Evolutionary conservation across 2,329 filamentous ascomycete genomes (phyloP), one percentile per base, ranked within the genome.

Genomic region (Stagonosporopsis tanaceti): DNA sequence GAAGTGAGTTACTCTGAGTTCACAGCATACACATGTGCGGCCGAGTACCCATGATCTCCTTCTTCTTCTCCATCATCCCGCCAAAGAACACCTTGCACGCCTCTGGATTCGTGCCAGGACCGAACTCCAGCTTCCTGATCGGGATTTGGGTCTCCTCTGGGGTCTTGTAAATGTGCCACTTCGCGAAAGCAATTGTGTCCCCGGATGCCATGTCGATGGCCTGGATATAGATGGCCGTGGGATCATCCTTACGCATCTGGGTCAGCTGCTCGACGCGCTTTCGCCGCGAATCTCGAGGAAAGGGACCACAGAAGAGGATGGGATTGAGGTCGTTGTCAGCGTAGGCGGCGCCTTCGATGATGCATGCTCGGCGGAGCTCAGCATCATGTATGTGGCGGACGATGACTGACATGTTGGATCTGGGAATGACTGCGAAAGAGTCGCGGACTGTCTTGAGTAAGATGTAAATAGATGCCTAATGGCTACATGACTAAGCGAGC

Each of bases 121-220:
- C 65, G 8, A 65, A 59, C 6, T 53, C 48, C 28, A 66, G n/a
- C 5, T 60, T 58, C 8, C 50, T 44, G 8, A 58, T 53, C 2
- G 68, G 58, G 8, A 50, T 46, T 1, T 55, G 52, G 1, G 58
- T 62, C 0, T 57, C 53, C 20, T 66, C 59, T 4, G 64, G 28
- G 0, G 68, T 68, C 8, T 63, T 52, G 54, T 69, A 71, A 11
- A 76, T 38, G 40, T 69, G 59, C 70, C 70, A 75, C 45, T 74
- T 71, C 1, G 71, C 62, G 32, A 68, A 69, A 1, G 70, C 70
- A 4, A 72, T 63, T 48, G 70, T 64, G n/a, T 70, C 60, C 7
- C 57, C 58, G 1, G 63, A 64, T 4, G 63, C 63, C 44, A 65
- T 61, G 38, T 75, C 68, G 17, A 70, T 61, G 30, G 62, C 68